Conservation (phyloP, 257 asterid genomes). For the Capsicum baccatum region DNA sequence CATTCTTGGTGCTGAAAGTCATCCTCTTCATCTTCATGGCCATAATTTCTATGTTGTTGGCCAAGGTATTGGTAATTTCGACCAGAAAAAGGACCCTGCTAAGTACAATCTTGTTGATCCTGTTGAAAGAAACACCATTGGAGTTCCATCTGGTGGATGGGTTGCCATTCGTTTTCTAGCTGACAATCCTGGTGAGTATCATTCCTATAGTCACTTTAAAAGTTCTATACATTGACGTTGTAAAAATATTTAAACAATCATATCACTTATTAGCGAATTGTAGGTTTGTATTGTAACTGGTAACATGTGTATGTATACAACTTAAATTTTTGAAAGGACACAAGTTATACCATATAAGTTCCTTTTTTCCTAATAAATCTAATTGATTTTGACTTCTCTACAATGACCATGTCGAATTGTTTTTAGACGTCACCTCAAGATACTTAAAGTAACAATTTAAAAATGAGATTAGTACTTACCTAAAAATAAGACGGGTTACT, state of each 20-base stretch:
- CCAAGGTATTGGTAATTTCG: slow-evolving; percentile 69
- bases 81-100: slow-evolving; percentile 51
- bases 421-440: too few species aligned
- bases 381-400: too few species aligned
- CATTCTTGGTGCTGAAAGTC: slow-evolving; percentile 73
- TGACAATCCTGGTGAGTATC: slow-evolving; percentile 70
- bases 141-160: slow-evolving; percentile 77
- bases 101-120: slow-evolving; percentile 74
- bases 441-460: too few species aligned
- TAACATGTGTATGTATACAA: background rate
- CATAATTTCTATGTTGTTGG: slow-evolving; percentile 61
- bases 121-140: slow-evolving; percentile 62
- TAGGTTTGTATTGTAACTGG: background rate
- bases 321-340: background rate
- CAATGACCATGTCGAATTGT: too few species aligned
- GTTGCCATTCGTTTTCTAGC: slow-evolving; percentile 69
- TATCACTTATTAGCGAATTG: background rate
- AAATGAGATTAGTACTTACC: too few species aligned
- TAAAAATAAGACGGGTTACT: background rate
- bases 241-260: background rate
- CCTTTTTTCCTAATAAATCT: background rate
- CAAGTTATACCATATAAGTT: background rate
- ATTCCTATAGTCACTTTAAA: background rate
- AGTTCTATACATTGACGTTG: background rate
- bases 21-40: slow-evolving; percentile 79